These are phyloP conservation scores for Vigna nakashimae DNA, from an alignment of 306 rosid species.

Conservation along the genomic window DNA sequence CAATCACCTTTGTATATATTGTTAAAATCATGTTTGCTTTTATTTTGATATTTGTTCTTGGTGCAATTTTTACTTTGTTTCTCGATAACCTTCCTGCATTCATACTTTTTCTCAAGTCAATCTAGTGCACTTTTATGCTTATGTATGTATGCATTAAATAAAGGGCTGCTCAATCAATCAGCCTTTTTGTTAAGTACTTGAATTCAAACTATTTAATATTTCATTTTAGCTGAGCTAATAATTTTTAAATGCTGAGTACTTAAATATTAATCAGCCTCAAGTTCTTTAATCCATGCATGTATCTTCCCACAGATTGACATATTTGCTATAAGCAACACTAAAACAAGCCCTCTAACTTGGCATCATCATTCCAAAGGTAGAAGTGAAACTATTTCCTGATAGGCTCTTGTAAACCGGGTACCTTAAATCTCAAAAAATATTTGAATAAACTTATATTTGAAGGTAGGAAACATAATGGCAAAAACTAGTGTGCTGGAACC, in stretches of 20 bases:
- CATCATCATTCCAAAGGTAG: not conserved
- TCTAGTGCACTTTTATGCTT: constrained; percentile 33
- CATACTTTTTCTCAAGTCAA: constrained; percentile 50
- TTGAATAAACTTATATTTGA: no score
- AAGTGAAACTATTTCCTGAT: not conserved
- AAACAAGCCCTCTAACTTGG: not conserved
- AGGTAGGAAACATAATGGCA: no score
- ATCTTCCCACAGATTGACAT: not conserved
- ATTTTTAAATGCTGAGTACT: not conserved
- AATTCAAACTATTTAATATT: not conserved
- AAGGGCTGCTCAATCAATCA: not conserved
- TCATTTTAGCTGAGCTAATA: not conserved
- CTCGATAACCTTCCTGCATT: constrained; percentile 76
- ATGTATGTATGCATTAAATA: constrained; percentile 22
- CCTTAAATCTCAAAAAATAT: no score
- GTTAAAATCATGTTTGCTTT: constrained; percentile 69
- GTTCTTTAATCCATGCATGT: not conserved
- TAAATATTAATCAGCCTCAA: not conserved
- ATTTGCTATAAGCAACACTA: not conserved
- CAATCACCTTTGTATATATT: constrained; percentile 53
- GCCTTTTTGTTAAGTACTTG: not conserved
- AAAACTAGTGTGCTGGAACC: no score
- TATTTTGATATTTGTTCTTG: constrained; percentile 66
- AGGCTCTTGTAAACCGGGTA: not conserved
- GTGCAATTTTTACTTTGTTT: constrained; percentile 66